Conservation (phyloP, 2,329 filamentous ascomycete genomes). For the Penicillium polonicum region DNA sequence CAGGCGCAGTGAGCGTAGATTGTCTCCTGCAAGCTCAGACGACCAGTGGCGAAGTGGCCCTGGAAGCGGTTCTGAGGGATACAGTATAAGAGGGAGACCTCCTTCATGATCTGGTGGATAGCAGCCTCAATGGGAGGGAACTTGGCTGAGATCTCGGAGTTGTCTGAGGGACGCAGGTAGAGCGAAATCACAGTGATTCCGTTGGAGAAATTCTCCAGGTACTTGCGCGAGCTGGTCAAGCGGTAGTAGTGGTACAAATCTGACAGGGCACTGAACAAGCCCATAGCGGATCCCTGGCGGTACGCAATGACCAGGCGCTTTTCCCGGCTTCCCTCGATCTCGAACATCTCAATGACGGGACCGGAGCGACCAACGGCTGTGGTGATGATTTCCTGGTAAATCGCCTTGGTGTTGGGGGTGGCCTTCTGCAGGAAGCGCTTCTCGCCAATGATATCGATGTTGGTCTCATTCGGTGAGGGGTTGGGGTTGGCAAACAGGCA, state of each 20-base stretch:
- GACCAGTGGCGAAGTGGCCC: conserved; percentile 77
- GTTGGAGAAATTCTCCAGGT: conserved; percentile 98
- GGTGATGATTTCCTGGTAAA: conserved; percentile 92
- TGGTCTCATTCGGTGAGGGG: conserved; percentile 74
- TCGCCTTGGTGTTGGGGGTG: conserved; percentile 88
- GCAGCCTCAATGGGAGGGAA: conserved; percentile 85
- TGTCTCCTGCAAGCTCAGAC: conserved; percentile 90
- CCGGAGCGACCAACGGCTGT: conserved; percentile 80
- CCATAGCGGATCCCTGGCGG: conserved; percentile 85
- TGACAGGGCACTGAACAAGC: conserved; percentile 90
- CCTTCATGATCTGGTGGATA: conserved; percentile 98
- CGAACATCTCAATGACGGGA: conserved; percentile 96
- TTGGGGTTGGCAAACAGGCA: conserved; percentile 81
- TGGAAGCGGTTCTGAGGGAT: conserved; percentile 97
- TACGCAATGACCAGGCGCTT: conserved; percentile 94
- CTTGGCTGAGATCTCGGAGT: conserved; percentile 54
- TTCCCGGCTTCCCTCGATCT: conserved; percentile 86
- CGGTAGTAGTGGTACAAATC: conserved; percentile 99
- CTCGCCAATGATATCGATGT: conserved; percentile 88
- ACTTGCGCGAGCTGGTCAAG: conserved; percentile 92
- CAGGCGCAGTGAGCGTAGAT: conserved; percentile 97
- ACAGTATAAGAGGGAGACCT: conserved; percentile 94
- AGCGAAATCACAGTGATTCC: conserved; percentile 96
- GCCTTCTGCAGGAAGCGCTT: conserved; percentile 94
- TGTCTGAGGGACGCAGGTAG: conserved; percentile 75